These are phyloP conservation scores for Ramalina peruviana DNA, from an alignment of 495 filamentous ascomycete genomes.

Conservation along the genomic window DNA sequence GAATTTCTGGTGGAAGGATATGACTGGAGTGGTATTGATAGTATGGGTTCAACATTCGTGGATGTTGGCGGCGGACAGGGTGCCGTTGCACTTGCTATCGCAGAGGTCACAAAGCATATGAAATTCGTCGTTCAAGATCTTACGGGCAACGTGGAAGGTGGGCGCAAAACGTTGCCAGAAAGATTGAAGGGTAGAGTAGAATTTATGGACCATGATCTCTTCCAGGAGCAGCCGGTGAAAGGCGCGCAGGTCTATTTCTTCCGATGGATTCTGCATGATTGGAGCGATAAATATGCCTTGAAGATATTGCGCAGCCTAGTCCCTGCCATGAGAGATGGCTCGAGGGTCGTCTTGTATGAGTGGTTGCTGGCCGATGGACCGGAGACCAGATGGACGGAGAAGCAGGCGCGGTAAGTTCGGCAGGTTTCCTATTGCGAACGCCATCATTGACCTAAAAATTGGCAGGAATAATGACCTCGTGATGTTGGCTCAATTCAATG, in stretches of 20 bases:
- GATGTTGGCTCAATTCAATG: conserved; percentile 25
- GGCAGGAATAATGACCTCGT: conserved; percentile 24
- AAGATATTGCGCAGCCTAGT: conserved; percentile 36
- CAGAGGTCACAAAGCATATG: conserved; percentile 29
- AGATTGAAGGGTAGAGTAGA: conserved; percentile 25
- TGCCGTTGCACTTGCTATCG: conserved; percentile 34
- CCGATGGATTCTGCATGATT: conserved; percentile 46
- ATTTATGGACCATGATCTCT: conserved; percentile 38
- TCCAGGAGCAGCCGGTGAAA: conserved; percentile 30
- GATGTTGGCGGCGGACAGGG: conserved; percentile 43
- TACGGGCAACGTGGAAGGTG: conserved; percentile 27
- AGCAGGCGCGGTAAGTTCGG: conserved; percentile 2
- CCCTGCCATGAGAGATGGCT: conserved; percentile 37
- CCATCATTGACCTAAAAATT: not conserved
- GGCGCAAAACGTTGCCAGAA: conserved; percentile 16
- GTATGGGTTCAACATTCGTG: conserved; percentile 28
- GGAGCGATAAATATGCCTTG: conserved; percentile 41
- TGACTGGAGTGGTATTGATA: conserved; percentile 28
- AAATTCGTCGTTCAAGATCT: conserved; percentile 47
- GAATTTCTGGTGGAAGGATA: conserved; percentile 30
- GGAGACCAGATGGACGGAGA: conserved; percentile 11
- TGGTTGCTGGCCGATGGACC: conserved; percentile 20
- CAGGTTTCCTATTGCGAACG: not conserved
- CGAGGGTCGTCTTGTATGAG: conserved; percentile 37
- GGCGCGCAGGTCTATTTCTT: conserved; percentile 40